A percentile compares a stretch with the other conserved stretches of the same genome.
Evolutionary conservation across 139 green algal species (phyloP).

Genomic region (Volvox africanus): DNA sequence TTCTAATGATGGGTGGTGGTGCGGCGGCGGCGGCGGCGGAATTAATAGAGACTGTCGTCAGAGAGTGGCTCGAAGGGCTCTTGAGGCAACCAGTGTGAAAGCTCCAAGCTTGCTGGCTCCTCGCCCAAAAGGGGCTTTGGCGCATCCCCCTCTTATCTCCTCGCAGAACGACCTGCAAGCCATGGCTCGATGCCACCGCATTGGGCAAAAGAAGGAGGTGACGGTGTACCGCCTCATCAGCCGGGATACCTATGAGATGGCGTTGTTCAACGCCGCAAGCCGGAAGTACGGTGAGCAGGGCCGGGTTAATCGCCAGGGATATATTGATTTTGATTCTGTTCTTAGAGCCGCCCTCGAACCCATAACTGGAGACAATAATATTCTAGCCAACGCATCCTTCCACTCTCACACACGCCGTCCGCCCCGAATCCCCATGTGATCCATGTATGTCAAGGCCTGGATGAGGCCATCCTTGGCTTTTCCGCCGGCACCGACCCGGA

Average conservation of each 20-base stretch:
- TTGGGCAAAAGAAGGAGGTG: conserved; percentile 88
- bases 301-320: neutral
- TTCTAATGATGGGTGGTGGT: too few relatives aligned
- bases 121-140: too few relatives aligned
- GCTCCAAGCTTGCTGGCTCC: too few relatives aligned
- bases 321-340: neutral
- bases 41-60: too few relatives aligned
- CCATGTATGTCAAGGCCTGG: conserved; percentile 73
- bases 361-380: too few relatives aligned
- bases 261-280: conserved; percentile 55
- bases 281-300: conserved; percentile 58
- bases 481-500: conserved; percentile 68
- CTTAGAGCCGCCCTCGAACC: too few relatives aligned
- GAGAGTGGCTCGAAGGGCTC: too few relatives aligned
- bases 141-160: neutral
- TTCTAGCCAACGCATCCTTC: too few relatives aligned
- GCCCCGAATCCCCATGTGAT: too few relatives aligned
- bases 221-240: conserved; percentile 94
- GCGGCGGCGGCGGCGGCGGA: too few relatives aligned
- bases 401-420: neutral
- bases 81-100: too few relatives aligned
- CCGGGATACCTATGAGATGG: conserved; percentile 92
- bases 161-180: conserved; percentile 73
- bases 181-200: conserved; percentile 97
- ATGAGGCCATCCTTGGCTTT: conserved; percentile 92